Conservation (phyloP, 164 flowering plant species). For the Sextonia rubra region DNA sequence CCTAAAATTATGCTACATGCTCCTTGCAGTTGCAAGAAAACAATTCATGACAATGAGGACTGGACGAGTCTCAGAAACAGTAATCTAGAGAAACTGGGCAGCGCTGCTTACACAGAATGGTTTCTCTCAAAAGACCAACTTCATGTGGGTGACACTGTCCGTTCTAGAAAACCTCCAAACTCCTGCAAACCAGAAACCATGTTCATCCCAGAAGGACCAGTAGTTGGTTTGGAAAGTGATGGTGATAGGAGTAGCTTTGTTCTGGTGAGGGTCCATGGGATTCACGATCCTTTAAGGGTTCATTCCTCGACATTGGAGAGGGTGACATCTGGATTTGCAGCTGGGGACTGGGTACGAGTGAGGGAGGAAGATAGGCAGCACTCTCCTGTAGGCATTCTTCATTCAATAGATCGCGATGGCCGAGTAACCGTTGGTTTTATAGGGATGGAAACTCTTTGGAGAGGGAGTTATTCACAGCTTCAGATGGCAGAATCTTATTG, state of each 20-base stretch:
- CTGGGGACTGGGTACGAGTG: conserved; percentile 86
- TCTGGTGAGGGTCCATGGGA: conserved; percentile 73
- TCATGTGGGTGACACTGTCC: conserved; percentile 75
- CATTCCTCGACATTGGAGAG: conserved; percentile 63
- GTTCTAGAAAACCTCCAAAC: conserved; percentile 69
- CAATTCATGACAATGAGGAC: conserved; percentile 34
- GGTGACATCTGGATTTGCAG: conserved; percentile 70
- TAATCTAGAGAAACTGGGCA: conserved; percentile 27
- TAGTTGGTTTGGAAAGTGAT: conserved; percentile 65
- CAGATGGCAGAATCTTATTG: conserved; percentile 76
- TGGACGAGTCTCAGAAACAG: conserved; percentile 38
- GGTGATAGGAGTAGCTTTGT: conserved; percentile 49
- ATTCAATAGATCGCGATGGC: conserved; percentile 68
- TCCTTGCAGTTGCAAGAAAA: conserved; percentile 59
- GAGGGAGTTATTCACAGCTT: conserved; percentile 55
- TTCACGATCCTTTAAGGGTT: conserved; percentile 80
- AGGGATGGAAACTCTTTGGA: conserved; percentile 79
- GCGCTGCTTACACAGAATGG: conserved; percentile 61
- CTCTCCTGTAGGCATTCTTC: conserved; percentile 82
- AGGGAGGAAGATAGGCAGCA: conserved; percentile 64
- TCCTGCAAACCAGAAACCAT: conserved; percentile 65
- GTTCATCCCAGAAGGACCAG: conserved; percentile 70
- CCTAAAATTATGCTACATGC: neutral
- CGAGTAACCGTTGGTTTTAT: conserved; percentile 59
- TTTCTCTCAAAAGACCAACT: conserved; percentile 70